Base-by-base conservation (phyloP, 345 rosid genomes). In the Moringa oleifera region DNA sequence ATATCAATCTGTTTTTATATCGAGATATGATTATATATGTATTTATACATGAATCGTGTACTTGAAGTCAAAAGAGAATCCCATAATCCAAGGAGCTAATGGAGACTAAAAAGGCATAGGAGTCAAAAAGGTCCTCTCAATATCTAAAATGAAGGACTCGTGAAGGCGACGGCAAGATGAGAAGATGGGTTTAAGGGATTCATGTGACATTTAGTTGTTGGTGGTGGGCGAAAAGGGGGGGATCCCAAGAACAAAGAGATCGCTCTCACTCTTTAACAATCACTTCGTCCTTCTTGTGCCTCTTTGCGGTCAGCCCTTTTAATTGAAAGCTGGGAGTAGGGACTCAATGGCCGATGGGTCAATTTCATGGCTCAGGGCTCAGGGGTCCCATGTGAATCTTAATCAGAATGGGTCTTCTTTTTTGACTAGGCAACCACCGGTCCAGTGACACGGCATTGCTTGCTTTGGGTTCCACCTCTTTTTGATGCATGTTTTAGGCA, bases 91-190 rank as follows among this genome's bases (percentile, higher is more conserved):
- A 81, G 86, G 83, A 69, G 51, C 20, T 22, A 64, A 33, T 11
- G 11, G 37, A 11, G 11, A 33, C 37, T 33, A 33, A 33, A 33
- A 11, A 33, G 37, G 37, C 11, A 4, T 5, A 33, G 19, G 54
- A 54, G 25, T 62, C 61, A 25, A 49, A 66, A 53, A 64, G 61
- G 62, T 51, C 2, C 12, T 41, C 37, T 33, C 6, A 41, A 4
- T 7, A 4, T 41, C 47, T 47, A 52, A 73, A 77, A 65, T 60
- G 75, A 68, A 79, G 77, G 83, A 65, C 80, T 74, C 86, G 83
- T 79, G 83, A 79, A 82, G 83, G 78, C 71, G 81, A 82, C 81
- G 81, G 83, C 78, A 79, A 13, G 46, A 54, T 47, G 25, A 52
- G 57, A 50, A 53, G 5, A 33, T 33, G 37, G 68, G 54, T 47